Percentiles rank a stretch among this genome's conserved stretches.
These are phyloP conservation scores for Phytophthora brassicae DNA, from an alignment of 352 stramenopile genomes.

Conservation along the genomic window DNA sequence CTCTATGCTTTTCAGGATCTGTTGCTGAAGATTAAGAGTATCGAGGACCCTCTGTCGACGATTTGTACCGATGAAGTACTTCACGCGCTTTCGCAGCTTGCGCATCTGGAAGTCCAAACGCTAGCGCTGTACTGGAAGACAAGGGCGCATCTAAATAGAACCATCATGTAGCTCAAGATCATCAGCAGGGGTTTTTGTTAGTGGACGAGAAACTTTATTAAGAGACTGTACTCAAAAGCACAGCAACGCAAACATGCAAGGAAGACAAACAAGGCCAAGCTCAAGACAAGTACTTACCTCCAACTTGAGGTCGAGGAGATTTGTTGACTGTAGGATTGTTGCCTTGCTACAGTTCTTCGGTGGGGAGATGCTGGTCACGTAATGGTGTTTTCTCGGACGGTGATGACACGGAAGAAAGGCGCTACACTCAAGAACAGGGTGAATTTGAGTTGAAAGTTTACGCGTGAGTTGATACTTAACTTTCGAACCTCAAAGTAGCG, in stretches of 20 bases:
- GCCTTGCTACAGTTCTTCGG: slow-evolving; percentile 50
- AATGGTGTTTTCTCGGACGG: slow-evolving; percentile 69
- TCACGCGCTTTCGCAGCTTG: slow-evolving; percentile 40
- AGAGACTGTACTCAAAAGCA: neutral
- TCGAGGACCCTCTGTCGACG: slow-evolving; percentile 32
- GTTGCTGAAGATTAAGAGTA: slow-evolving; percentile 30
- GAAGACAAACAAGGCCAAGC: neutral
- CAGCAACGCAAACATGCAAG: slow-evolving; percentile 4
- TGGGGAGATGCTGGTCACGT: slow-evolving; percentile 59
- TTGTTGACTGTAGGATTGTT: neutral
- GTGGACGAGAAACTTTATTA: neutral
- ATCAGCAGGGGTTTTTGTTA: neutral
- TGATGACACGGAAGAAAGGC: slow-evolving; percentile 70
- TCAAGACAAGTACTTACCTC: neutral
- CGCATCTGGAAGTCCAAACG: slow-evolving; percentile 42
- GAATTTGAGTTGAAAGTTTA: no score
- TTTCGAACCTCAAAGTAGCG: slow-evolving; percentile 74
- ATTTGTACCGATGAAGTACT: slow-evolving; percentile 55
- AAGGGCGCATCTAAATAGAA: slow-evolving; percentile 42
- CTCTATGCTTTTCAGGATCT: slow-evolving; percentile 33
- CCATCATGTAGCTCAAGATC: slow-evolving; percentile 32
- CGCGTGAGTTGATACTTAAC: neutral
- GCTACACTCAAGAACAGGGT: slow-evolving; percentile 27
- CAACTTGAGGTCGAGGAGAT: neutral
- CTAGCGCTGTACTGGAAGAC: slow-evolving; percentile 62